Conservation (phyloP, 768 basidiomycete species). For the Suillus luteus region DNA sequence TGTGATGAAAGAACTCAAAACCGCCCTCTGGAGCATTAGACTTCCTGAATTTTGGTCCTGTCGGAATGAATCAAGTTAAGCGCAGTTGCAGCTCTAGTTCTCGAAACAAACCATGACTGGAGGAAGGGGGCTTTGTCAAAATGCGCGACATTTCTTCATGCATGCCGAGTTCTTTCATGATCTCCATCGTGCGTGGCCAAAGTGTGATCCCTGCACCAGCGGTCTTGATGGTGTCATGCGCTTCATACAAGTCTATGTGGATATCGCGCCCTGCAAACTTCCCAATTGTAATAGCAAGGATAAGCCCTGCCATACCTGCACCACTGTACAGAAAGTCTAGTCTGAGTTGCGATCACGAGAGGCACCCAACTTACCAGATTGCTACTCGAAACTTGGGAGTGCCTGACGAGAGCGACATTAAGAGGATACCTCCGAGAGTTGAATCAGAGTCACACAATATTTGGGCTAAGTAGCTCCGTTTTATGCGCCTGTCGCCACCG, state of each 20-base stretch:
- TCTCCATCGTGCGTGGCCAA: slow-evolving; percentile 48
- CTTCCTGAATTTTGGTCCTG: slow-evolving; percentile 8
- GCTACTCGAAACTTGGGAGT: slow-evolving; percentile 14
- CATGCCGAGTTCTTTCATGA: slow-evolving; percentile 43
- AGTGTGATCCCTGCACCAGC: slow-evolving; percentile 45
- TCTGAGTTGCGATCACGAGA: not conserved
- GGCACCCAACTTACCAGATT: slow-evolving; percentile 7
- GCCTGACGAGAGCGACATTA: slow-evolving; percentile 12
- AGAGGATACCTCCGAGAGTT: too few species aligned
- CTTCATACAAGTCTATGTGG: slow-evolving; percentile 45
- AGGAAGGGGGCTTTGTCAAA: slow-evolving; percentile 18
- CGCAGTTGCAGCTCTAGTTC: not conserved
- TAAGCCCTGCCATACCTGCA: slow-evolving; percentile 39
- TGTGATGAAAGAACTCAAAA: slow-evolving; percentile 28
- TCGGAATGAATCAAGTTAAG: not conserved
- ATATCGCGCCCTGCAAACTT: slow-evolving; percentile 31
- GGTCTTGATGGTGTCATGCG: slow-evolving; percentile 38
- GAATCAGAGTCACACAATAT: not conserved
- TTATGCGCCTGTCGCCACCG: not conserved
- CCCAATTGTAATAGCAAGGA: slow-evolving; percentile 38
- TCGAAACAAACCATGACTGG: slow-evolving; percentile 9
- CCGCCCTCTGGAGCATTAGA: slow-evolving; percentile 37
- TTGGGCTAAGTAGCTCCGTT: slow-evolving; percentile 1
- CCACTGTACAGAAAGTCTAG: slow-evolving; percentile 1
- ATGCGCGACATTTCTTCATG: slow-evolving; percentile 20